phyloP scores from a whole-genome alignment of 2,329 filamentous ascomycete species.

The Colletotrichum sp. region DNA sequence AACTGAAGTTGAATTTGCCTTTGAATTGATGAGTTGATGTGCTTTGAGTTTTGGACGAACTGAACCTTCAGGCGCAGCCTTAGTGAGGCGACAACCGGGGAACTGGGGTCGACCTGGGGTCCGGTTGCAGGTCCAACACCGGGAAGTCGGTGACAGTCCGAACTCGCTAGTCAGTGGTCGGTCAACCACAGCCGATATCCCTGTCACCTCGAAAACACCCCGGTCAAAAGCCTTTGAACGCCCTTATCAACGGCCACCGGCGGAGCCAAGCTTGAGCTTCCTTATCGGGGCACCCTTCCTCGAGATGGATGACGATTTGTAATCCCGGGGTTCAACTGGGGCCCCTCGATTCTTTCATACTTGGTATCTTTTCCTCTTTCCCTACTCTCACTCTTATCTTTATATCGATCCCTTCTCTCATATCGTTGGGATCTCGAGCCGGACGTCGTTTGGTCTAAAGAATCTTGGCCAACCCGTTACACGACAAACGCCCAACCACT shows the following conservation, averaged over 20 bases:
- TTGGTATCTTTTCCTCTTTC: neutral
- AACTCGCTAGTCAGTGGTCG: neutral
- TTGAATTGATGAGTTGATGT: neutral
- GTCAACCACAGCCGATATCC: neutral
- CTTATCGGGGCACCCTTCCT: slow-evolving; percentile 5
- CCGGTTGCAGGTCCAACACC: neutral
- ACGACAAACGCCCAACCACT: neutral
- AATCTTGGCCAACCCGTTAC: neutral
- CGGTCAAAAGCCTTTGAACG: neutral
- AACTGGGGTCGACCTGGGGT: neutral
- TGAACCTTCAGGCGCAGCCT: neutral
- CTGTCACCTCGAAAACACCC: neutral
- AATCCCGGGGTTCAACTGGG: slow-evolving; percentile 1
- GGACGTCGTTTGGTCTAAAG: neutral
- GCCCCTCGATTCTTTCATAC: neutral
- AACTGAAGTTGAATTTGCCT: neutral
- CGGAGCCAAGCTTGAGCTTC: slow-evolving; percentile 11
- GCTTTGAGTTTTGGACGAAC: neutral
- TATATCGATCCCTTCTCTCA: neutral
- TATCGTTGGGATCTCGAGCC: neutral
- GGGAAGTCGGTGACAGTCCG: slow-evolving; percentile 2
- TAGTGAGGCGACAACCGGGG: too few species aligned
- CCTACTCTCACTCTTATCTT: neutral
- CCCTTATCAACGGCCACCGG: slow-evolving; percentile 4
- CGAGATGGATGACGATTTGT: slow-evolving; percentile 19